Evolutionary conservation across 83 land plant species (phyloP), one percentile per base, ranked within the genome.

Genomic region (Thuja plicata): DNA sequence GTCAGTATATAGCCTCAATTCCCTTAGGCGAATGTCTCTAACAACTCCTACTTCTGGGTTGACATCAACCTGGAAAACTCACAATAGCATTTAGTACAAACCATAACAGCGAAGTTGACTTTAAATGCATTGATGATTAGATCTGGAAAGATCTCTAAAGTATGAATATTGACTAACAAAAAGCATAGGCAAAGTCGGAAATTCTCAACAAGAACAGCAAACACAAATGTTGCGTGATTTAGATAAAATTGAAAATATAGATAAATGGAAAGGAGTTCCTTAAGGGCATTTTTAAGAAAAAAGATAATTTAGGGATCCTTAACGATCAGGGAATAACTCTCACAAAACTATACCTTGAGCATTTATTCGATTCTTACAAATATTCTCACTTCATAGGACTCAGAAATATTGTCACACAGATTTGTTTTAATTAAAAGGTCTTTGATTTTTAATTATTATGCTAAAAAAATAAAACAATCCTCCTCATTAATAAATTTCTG

Each of bases 11-110:
- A 99, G 92, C 76, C 99, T 94, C 43, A 99, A 83, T 81, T 99
- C 99, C 87, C 94, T 96, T 89, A 99, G 88, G 35, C 98, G 96
- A 74, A 97, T 96, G 85, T 99, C 99, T 83, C 99, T 91, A 76
- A 99, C 94, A 85, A 99, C 99, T 86, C 99, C 99, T 87, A 99
- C 99, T 87, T 99, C 99, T 82, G 99, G 96, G 71, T 99, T 99
- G 48, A 99, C 99, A 94, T 99, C 99, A 91, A 96, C 98, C 99
- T 98, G 93, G 52, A 40, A 86, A 80, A 74, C 52, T 45, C 35
- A 77, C 90, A 71, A 13, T 83, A 52, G 62, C 9, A 46, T 84
- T 81, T 50, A 90, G 78, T 35, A 37, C 70, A 35, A 24, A 77
- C 85, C 32, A 4, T 34, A 34, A 76, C 12, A 76, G 5, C 79